Percentiles rank a stretch among this genome's conserved stretches.
Evolutionary conservation across 805 yeast species (phyloP).

Genomic region (Hemisphaericaspora nanyangensis): DNA sequence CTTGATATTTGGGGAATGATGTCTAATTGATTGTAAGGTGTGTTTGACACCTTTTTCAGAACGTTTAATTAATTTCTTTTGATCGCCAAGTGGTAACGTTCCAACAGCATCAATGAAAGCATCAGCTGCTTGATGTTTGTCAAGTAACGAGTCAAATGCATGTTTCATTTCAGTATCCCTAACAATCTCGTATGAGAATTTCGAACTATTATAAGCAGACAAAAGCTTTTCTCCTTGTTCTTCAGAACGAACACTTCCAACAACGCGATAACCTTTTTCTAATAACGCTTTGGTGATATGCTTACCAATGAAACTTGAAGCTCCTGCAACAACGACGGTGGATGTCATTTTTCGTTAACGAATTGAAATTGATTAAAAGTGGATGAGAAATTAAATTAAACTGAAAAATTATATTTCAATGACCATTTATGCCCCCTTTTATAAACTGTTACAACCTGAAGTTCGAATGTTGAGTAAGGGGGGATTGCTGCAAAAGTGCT

Average conservation of each 20-base stretch:
- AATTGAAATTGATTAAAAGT: not conserved
- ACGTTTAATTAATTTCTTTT: constrained; percentile 49
- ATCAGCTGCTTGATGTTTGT: constrained; percentile 44
- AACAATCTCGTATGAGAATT: constrained; percentile 43
- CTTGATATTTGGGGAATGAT: constrained; percentile 38
- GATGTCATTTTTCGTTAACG: not conserved
- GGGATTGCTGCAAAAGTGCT: no score
- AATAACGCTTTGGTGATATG: constrained; percentile 42
- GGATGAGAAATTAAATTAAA: not conserved
- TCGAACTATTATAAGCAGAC: constrained; percentile 13
- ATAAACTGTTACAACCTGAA: no score
- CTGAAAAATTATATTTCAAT: not conserved
- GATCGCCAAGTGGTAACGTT: constrained; percentile 46
- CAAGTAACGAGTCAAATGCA: constrained; percentile 44
- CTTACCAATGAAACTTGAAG: constrained; percentile 51
- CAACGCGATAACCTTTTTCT: constrained; percentile 38
- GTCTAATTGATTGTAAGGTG: constrained; percentile 44
- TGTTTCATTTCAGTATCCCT: constrained; percentile 41
- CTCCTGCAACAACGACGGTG: constrained; percentile 47
- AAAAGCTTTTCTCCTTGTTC: constrained; percentile 37
- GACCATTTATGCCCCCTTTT: not conserved
- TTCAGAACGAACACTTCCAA: constrained; percentile 50
- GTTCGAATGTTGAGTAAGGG: no score
- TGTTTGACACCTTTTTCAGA: constrained; percentile 52
- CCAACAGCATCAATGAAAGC: constrained; percentile 60